Base-by-base conservation (phyloP, 2,329 filamentous ascomycete genomes). In the Xylariaceae sp. region DNA sequence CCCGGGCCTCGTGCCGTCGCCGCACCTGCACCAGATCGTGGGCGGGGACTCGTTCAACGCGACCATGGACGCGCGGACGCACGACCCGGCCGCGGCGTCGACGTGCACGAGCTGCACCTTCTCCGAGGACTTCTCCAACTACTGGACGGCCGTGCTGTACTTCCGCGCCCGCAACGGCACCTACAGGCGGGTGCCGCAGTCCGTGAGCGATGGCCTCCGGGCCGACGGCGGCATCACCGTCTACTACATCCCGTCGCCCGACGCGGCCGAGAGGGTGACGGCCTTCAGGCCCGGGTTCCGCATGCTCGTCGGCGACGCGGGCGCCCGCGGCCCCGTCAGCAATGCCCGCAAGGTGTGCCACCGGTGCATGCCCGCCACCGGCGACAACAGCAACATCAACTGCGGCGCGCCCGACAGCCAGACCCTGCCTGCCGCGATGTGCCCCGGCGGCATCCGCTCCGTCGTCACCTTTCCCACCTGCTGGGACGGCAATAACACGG, bases 391-490 rank as follows among this genome's bases (percentile, higher is more conserved):
- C 33, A 54, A 55, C 45, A 34, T 55, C 17, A 55, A 55, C 28
- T 65, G 64, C 50, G 62, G 55, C 3, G 51, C 56, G 2, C 59
- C 61, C 15, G 69, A 78, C 41, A 69, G 63, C 11, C 59, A 65
- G 17, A 59, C 59, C 5, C 65, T 81, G 17, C 77, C 75, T 1
- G 65, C 65, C 40, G 63, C 62, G 42, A 68, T 69, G 42, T 78
- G 76, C 48, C 60, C 59, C 2, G 57, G 68, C 21, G 66, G 73
- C 37, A 65, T 67, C 12, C 67, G 71, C 21, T 64, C 67, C 11
- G 69, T 75, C 44, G 62, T 76, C 31, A 71, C 69, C 46, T 77
- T 76, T 53, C 73, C 73, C 2, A 67, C 66, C 7, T 77, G 72
- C 58, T 77, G 74, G 73, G 64, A 77, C 38, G 73, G 73, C 7